Percentiles rank a stretch among this genome's conserved stretches.
These are phyloP conservation scores for Trichoderma oligosporum DNA, from an alignment of 2,329 filamentous ascomycete genomes.

Conservation along the genomic window DNA sequence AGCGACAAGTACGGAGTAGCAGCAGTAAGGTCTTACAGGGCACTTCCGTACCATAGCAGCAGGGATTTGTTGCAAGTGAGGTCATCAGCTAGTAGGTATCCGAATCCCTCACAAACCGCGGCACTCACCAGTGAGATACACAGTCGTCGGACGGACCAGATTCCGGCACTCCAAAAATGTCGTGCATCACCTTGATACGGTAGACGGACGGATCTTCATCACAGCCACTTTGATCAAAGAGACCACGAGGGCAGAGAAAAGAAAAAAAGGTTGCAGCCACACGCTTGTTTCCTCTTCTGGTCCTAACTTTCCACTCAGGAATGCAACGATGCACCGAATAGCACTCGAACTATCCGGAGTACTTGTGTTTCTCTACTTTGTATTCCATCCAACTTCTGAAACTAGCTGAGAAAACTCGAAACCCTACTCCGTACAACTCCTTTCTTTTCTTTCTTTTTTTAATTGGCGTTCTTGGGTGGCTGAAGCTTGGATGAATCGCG, in stretches of 20 bases:
- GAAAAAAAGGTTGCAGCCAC: background rate
- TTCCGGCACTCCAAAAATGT: slow-evolving; percentile 3
- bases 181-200: slow-evolving; percentile 10
- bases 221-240: background rate
- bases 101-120: background rate
- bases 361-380: background rate
- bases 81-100: background rate
- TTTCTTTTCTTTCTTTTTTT: background rate
- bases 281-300: background rate
- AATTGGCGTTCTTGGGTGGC: background rate
- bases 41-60: no score
- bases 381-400: background rate
- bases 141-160: background rate
- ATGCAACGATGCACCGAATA: background rate
- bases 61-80: background rate
- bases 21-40: background rate
- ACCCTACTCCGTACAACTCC: background rate
- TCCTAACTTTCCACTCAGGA: background rate
- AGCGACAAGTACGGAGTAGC: background rate
- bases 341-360: no score
- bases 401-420: background rate
- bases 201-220: slow-evolving; percentile 4
- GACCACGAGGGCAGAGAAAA: background rate
- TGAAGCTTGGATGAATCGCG: background rate
- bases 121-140: background rate